Conservation (phyloP, 177 flowering plant genomes). For the Vitis hybrid region DNA sequence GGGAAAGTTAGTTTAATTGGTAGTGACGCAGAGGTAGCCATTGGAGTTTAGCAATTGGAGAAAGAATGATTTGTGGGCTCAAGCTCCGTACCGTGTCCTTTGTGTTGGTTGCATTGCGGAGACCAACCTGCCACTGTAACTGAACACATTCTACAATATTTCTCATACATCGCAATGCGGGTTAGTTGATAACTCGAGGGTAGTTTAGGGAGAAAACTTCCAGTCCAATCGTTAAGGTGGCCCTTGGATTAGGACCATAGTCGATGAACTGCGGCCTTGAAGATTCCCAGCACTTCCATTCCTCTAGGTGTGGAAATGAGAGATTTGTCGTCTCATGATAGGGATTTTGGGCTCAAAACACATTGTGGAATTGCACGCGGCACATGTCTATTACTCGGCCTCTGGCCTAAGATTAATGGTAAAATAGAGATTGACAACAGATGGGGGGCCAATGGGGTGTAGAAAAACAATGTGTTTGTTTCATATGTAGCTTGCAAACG, state of each 20-base stretch:
- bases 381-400: background rate
- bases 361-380: constrained; percentile 26
- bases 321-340: constrained; percentile 10
- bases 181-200: background rate
- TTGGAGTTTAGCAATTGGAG: constrained; percentile 30
- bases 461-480: too few relatives aligned
- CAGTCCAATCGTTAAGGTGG: constrained; percentile 15
- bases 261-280: constrained; percentile 3
- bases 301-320: constrained; percentile 11
- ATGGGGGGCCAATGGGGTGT: too few relatives aligned
- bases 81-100: constrained; percentile 36
- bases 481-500: too few relatives aligned
- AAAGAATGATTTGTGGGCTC: constrained; percentile 33
- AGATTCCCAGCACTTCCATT: constrained; percentile 24
- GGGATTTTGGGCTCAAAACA: constrained; percentile 11
- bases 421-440: too few relatives aligned
- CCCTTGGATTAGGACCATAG: constrained; percentile 19
- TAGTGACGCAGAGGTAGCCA: constrained; percentile 16
- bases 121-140: constrained; percentile 10
- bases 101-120: constrained; percentile 19
- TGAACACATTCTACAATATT: background rate
- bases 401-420: too few relatives aligned
- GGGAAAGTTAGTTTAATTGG: constrained; percentile 19
- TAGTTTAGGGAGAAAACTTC: background rate
- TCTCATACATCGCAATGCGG: background rate